Base-by-base conservation (phyloP, 1,139 yeast species). In the Debaryomycetaceae sp. region DNA sequence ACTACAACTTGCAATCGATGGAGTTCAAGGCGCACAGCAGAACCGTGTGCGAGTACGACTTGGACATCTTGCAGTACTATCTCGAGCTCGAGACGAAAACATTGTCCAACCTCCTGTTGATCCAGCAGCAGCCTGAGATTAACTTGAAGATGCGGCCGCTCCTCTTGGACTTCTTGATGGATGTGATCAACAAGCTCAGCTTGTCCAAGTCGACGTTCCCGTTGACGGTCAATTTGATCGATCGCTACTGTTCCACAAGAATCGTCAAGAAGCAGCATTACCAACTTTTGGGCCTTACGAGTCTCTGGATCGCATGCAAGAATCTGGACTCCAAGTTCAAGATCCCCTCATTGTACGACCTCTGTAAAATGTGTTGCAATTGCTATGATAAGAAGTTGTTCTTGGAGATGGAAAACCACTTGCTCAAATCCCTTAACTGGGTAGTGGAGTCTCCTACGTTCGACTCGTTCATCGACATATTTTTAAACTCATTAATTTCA, bases 241-340 rank as follows among this genome's bases (percentile, higher is more conserved):
- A 80, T 59, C 62, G 79, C 44, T 80, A 78, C 59, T 73, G 81
- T 45, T 66, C 76, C 22, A 70, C 76, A 6, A 60, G 76, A 47
- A 70, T 75, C 40, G 81, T 80, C 45, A 74, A 75, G 57, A 75
- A 75, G 49, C 73, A 72, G 50, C 84, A 81, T 57, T 84, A 80
- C 59, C 88, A 85, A 58, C 66, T 85, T 49, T 67, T 85, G 48
- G 91, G 90, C 3, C 71, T 85, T 48, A 81, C 89, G 24, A 77
- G 87, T 50, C 67, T 86, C 42, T 86, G 93, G 95, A 76, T 85
- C 42, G 77, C 87, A 38, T 80, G 89, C 50, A 86, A 86, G 65
- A 83, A 79, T 60, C 72, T 80, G 62, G 93, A 85, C 59, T 72
- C 81, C 45, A 86, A 86, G 63, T 78, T 78, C 53, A 80, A 80